A percentile compares a stretch with the other conserved stretches of the same genome.
Evolutionary conservation across 352 stramenopile genomes (phyloP).

Genomic region (Pythium volutum): DNA sequence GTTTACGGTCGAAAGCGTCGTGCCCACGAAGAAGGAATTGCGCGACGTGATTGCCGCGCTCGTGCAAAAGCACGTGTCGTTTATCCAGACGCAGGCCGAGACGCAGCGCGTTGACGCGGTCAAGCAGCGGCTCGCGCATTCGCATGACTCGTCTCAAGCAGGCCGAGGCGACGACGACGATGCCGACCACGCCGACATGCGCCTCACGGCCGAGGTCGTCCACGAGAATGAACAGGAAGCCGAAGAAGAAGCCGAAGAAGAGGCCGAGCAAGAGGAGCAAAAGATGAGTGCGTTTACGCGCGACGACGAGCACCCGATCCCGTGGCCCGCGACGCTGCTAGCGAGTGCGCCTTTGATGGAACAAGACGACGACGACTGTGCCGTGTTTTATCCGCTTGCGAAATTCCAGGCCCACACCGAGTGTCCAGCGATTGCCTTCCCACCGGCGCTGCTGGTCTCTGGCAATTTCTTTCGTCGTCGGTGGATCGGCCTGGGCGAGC

Average conservation of each 20-base stretch:
- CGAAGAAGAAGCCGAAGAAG: conserved; percentile 86
- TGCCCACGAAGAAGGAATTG: conserved; percentile 71
- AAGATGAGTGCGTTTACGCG: conserved; percentile 91
- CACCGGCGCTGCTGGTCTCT: conserved; percentile 66
- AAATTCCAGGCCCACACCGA: conserved; percentile 75
- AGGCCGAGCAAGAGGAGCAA: conserved; percentile 89
- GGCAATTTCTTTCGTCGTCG: conserved; percentile 87
- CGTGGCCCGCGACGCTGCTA: conserved; percentile 64
- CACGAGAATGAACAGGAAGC: conserved; percentile 89
- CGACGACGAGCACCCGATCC: conserved; percentile 86
- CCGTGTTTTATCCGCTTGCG: conserved; percentile 75
- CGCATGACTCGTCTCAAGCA: conserved; percentile 42
- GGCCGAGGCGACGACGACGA: conserved; percentile 38
- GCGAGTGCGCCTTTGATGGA: conserved; percentile 8
- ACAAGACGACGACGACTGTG: conserved; percentile 38
- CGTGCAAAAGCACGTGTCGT: conserved; percentile 51
- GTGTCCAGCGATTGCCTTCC: conserved; percentile 74
- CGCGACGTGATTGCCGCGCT: conserved; percentile 62
- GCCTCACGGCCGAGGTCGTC: conserved; percentile 81
- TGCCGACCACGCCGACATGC: conserved; percentile 65
- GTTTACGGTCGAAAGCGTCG: conserved; percentile 58
- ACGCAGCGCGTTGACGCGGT: conserved; percentile 52
- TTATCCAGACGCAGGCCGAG: conserved; percentile 56
- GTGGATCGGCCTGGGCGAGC: conserved; percentile 86
- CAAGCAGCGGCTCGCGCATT: conserved; percentile 59